These are phyloP conservation scores for Carpinus fangiana DNA, from an alignment of 306 rosid genomes.

Conservation along the genomic window DNA sequence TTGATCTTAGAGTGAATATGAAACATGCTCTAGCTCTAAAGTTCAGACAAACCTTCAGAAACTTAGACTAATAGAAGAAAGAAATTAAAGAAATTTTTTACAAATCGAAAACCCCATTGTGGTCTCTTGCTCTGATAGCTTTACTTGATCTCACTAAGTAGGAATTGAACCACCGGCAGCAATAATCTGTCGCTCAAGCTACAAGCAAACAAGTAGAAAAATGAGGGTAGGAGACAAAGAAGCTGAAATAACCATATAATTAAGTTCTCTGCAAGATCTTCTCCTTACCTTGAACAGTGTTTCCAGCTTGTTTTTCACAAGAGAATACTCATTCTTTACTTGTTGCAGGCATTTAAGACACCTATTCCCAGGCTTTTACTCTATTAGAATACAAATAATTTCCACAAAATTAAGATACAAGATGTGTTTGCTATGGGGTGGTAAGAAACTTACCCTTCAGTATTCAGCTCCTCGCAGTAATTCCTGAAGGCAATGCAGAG, in stretches of 20 bases:
- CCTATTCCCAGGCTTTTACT: conserved; percentile 31
- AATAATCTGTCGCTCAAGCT: conserved; percentile 57
- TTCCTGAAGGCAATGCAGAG: conserved; percentile 61
- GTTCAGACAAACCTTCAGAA: conserved; percentile 9
- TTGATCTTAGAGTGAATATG: background rate
- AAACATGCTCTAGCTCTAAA: conserved; percentile 14
- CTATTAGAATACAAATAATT: background rate
- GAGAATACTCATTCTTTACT: conserved; percentile 53
- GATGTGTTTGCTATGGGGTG: conserved; percentile 1
- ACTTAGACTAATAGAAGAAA: background rate
- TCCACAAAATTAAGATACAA: background rate
- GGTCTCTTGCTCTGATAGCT: conserved; percentile 3
- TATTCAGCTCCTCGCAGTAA: conserved; percentile 53
- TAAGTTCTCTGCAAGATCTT: background rate
- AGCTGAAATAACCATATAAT: background rate
- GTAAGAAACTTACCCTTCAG: conserved; percentile 60
- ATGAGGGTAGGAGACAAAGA: background rate
- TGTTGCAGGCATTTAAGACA: conserved; percentile 63
- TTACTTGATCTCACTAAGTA: conserved; percentile 15
- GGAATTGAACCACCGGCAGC: conserved; percentile 37
- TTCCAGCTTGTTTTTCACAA: conserved; percentile 65
- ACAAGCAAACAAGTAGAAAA: conserved; percentile 23
- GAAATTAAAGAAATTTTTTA: background rate
- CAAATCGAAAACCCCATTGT: conserved; percentile 4
- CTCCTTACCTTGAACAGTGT: conserved; percentile 63